A percentile compares a stretch with the other conserved stretches of the same genome.
Evolutionary conservation across 345 rosid genomes (phyloP).

Genomic region (Pistacia integerrima): DNA sequence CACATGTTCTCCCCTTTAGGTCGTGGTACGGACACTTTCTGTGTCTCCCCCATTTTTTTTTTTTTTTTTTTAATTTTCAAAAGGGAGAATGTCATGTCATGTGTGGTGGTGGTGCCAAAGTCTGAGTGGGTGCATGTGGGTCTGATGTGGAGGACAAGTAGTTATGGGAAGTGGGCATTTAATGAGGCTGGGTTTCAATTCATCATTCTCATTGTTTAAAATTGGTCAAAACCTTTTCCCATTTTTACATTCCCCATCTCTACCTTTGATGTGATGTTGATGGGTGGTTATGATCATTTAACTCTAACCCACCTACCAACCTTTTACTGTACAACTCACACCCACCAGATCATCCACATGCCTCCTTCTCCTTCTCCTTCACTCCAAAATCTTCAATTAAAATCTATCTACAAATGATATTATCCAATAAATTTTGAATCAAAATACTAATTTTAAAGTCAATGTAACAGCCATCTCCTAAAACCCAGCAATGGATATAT

Average conservation of each 20-base stretch:
- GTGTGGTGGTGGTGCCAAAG: no score
- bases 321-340: no score
- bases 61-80: not conserved
- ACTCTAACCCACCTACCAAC: not conserved
- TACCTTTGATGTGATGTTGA: not conserved
- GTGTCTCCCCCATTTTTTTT: not conserved
- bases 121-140: conserved; percentile 17
- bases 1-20: not conserved
- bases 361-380: no score
- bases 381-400: no score
- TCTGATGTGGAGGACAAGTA: conserved; percentile 18
- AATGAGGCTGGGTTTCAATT: not conserved
- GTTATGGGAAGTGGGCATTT: conserved; percentile 17
- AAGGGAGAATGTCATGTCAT: no score
- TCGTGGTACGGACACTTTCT: conserved; percentile 11
- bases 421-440: no score
- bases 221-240: not conserved
- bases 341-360: no score
- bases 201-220: not conserved
- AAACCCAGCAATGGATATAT: no score
- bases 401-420: no score
- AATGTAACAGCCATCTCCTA: no score
- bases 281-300: conserved; percentile 12
- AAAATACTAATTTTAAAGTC: no score
- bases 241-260: no score